These are phyloP conservation scores for Pestalotiopsis fici DNA, from an alignment of 2,329 filamentous ascomycete genomes.

Conservation along the genomic window DNA sequence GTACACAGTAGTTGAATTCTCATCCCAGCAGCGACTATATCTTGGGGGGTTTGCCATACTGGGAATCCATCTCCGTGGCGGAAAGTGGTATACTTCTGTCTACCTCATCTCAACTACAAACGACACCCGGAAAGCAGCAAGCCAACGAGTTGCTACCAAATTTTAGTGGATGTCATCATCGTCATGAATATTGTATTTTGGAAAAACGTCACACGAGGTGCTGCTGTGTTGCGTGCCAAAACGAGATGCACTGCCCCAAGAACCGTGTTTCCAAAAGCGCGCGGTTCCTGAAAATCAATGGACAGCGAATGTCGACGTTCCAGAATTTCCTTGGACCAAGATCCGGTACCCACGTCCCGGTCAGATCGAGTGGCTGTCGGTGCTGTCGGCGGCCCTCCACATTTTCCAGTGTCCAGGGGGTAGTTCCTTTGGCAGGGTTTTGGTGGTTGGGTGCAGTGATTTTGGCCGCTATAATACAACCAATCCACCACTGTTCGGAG, in stretches of 20 bases:
- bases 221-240: not conserved
- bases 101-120: not conserved
- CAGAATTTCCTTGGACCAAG: conserved; percentile 6
- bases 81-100: no score
- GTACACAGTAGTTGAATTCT: not conserved
- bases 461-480: not conserved
- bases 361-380: conserved; percentile 9
- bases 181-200: no score
- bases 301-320: not conserved
- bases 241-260: conserved; percentile 1
- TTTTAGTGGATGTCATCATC: no score
- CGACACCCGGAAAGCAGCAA: no score
- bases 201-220: no score
- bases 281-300: conserved; percentile 5
- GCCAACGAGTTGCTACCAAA: no score
- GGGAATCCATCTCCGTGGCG: not conserved
- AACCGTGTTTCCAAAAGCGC: conserved; percentile 12
- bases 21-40: not conserved
- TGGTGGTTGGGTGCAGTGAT: conserved; percentile 4
- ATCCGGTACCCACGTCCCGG: not conserved
- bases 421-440: not conserved
- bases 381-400: conserved; percentile 5
- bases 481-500: not conserved
- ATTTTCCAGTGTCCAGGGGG: conserved; percentile 4
- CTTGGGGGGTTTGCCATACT: not conserved